Evolutionary conservation across 2,329 filamentous ascomycete genomes (phyloP).

Genomic region (Phyllosticta citribraziliensis): DNA sequence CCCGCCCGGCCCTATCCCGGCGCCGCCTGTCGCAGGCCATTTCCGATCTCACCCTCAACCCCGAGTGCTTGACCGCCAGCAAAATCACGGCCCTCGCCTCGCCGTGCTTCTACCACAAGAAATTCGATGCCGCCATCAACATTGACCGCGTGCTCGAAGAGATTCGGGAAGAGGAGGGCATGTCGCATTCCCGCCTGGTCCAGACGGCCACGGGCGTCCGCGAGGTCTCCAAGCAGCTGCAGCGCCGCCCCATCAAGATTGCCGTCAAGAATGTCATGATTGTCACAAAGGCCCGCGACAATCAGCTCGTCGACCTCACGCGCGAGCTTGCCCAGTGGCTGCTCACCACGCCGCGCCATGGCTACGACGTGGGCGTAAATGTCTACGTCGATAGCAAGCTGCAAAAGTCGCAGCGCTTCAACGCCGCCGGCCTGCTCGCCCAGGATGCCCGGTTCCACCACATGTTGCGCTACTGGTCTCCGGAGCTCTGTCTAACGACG

Average conservation of each 20-base stretch:
- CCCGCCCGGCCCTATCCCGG: conserved; percentile 15
- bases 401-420: conserved; percentile 77
- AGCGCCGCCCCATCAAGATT: conserved; percentile 81
- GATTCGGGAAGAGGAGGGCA: conserved; percentile 75
- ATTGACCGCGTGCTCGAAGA: conserved; percentile 92
- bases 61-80: conserved; percentile 32
- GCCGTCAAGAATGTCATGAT: conserved; percentile 96
- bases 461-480: conserved; percentile 94
- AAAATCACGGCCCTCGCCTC: conserved; percentile 66
- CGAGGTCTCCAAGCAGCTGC: conserved; percentile 91
- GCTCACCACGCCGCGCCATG: conserved; percentile 71
- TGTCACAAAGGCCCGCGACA: conserved; percentile 94
- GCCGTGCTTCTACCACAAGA: conserved; percentile 95
- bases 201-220: conserved; percentile 92
- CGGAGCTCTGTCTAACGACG: conserved; percentile 85
- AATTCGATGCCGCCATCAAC: conserved; percentile 93
- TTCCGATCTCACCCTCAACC: conserved; percentile 39
- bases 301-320: conserved; percentile 80
- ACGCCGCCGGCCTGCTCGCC: conserved; percentile 60
- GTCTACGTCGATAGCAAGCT: conserved; percentile 98
- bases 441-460: conserved; percentile 66
- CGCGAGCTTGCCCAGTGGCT: conserved; percentile 83
- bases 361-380: conserved; percentile 81
- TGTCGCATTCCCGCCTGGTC: conserved; percentile 88
- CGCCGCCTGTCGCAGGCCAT: conserved; percentile 55